Evolutionary conservation across 192 early-diverging fungal species (phyloP).

Genomic region (Backusella psychrophila): DNA sequence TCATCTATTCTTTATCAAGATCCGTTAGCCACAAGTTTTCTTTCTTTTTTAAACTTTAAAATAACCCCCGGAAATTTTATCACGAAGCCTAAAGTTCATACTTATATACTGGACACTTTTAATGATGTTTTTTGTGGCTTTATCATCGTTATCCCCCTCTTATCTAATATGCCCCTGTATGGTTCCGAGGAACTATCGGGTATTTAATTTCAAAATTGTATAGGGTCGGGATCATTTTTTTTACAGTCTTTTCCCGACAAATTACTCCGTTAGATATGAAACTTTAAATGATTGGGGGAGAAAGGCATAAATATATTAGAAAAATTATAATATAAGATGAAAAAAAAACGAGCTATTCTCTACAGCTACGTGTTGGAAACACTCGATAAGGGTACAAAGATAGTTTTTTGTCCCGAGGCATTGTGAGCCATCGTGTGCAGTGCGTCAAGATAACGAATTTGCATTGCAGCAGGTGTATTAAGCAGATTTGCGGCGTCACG

Average conservation of each 20-base stretch:
- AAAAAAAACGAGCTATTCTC: background rate
- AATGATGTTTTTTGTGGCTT: background rate
- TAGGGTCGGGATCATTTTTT: background rate
- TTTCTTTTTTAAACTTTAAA: background rate
- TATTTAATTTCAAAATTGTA: background rate
- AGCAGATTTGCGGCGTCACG: conserved; percentile 88
- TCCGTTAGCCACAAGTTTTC: background rate
- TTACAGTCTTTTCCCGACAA: conserved; percentile 5
- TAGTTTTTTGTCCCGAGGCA: conserved; percentile 63
- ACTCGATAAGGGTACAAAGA: conserved; percentile 57
- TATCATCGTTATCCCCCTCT: background rate
- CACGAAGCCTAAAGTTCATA: background rate
- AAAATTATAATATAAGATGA: background rate
- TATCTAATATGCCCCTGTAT: background rate
- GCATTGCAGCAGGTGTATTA: conserved; percentile 63
- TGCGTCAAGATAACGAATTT: conserved; percentile 90
- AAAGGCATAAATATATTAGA: background rate
- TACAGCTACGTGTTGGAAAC: background rate
- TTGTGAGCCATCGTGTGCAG: conserved; percentile 71
- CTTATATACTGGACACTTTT: background rate
- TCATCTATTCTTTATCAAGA: conserved; percentile 6
- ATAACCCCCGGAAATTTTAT: background rate
- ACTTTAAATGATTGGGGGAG: background rate
- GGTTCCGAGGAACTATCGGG: conserved; percentile 3
- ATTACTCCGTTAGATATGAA: conserved; percentile 7